These are phyloP conservation scores for Alliaria petiolata DNA, from an alignment of 345 rosid genomes.

Conservation along the genomic window DNA sequence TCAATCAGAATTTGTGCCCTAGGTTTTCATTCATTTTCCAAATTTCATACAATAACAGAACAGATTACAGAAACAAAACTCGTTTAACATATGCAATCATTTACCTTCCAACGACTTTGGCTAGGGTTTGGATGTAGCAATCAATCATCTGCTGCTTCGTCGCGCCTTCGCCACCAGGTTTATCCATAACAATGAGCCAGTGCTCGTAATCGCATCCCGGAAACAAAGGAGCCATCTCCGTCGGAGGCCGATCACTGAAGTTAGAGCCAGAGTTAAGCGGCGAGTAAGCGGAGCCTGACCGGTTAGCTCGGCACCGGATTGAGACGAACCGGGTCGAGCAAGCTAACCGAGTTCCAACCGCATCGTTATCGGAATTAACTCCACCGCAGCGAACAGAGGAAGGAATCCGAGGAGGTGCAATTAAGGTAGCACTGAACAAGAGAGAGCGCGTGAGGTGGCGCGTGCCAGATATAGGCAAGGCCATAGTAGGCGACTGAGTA, in stretches of 20 bases:
- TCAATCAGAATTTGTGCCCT: neutral
- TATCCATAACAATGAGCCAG: conserved; percentile 97
- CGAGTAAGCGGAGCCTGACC: conserved; percentile 76
- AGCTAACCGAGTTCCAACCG: conserved; percentile 18
- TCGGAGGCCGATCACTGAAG: conserved; percentile 91
- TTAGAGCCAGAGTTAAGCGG: conserved; percentile 87
- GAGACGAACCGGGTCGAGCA: conserved; percentile 41
- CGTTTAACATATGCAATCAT: neutral
- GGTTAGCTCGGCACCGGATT: conserved; percentile 71
- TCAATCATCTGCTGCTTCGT: conserved; percentile 95
- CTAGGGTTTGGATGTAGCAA: conserved; percentile 73
- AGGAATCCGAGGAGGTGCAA: conserved; percentile 41
- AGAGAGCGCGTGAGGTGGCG: conserved; percentile 45
- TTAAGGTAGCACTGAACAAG: conserved; percentile 28
- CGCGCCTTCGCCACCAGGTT: conserved; percentile 87
- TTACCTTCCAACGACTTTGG: conserved; percentile 81
- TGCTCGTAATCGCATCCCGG: conserved; percentile 94
- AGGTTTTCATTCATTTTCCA: neutral
- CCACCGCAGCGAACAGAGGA: conserved; percentile 41
- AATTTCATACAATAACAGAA: neutral
- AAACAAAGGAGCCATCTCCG: conserved; percentile 92
- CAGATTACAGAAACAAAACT: neutral
- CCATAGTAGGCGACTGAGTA: conserved; percentile 42
- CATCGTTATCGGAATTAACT: conserved; percentile 31
- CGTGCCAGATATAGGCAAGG: conserved; percentile 41